phyloP scores from a whole-genome alignment of 208 protist species.

The Cochliopodium minus region DNA sequence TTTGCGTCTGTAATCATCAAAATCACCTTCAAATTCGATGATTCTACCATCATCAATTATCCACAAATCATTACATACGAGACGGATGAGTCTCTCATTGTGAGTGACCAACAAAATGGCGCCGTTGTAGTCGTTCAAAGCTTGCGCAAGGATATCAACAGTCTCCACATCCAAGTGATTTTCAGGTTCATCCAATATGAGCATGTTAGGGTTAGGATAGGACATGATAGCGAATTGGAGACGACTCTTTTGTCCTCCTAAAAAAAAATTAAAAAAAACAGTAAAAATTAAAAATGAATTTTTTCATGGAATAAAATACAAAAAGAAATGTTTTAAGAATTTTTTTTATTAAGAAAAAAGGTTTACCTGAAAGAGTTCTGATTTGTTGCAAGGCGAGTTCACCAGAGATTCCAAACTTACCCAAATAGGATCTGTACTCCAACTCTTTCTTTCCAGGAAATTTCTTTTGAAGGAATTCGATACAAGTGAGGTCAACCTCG shows the following conservation, averaged over 20 bases:
- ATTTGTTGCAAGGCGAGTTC: conserved; percentile 8
- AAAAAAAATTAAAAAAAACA: not conserved
- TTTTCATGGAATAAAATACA: not conserved
- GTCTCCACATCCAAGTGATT: conserved; percentile 84
- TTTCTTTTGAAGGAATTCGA: conserved; percentile 59
- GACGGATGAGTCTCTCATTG: conserved; percentile 74
- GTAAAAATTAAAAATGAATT: not conserved
- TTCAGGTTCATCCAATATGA: conserved; percentile 85
- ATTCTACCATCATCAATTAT: conserved; percentile 49
- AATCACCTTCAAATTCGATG: conserved; percentile 57
- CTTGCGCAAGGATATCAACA: conserved; percentile 68
- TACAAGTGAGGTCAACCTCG: conserved; percentile 58
- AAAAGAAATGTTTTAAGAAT: not conserved
- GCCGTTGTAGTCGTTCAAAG: conserved; percentile 60
- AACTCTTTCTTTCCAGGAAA: conserved; percentile 58
- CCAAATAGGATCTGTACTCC: conserved; percentile 62
- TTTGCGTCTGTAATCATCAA: conserved; percentile 61
- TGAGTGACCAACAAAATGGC: conserved; percentile 68
- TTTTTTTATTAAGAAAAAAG: too few species aligned
- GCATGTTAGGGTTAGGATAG: conserved; percentile 65
- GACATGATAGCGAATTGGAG: conserved; percentile 56
- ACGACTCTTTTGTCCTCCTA: conserved; percentile 37
- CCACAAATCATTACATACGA: conserved; percentile 65
- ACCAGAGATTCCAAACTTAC: conserved; percentile 63
- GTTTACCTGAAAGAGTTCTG: conserved; percentile 23